Conservation (phyloP, 495 filamentous ascomycete species). For the Hypomontagnella monticulosa region DNA sequence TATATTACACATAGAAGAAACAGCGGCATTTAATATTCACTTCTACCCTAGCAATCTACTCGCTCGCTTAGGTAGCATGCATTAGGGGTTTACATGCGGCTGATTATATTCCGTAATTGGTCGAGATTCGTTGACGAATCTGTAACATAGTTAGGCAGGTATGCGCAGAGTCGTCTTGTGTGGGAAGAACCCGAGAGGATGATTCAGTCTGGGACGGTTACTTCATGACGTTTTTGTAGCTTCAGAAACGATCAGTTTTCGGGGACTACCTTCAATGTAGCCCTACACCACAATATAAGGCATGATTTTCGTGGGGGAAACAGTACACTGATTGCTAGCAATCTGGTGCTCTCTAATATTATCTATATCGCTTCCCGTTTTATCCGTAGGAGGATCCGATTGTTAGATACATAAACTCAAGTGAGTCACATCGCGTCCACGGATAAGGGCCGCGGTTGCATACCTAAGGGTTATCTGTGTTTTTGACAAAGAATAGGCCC, state of each 20-base stretch:
- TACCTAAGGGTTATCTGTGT: constrained; percentile 5
- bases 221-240: constrained; percentile 1
- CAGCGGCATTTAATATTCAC: not conserved
- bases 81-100: constrained; percentile 18
- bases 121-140: not conserved
- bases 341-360: not conserved
- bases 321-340: constrained; percentile 2
- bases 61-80: constrained; percentile 15
- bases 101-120: not conserved
- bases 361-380: not conserved
- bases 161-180: no score
- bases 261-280: not conserved
- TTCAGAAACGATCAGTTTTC: not conserved
- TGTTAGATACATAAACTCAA: not conserved
- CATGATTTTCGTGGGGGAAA: not conserved
- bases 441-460: constrained; percentile 23
- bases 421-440: constrained; percentile 4
- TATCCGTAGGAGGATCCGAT: not conserved
- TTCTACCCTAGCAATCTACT: not conserved
- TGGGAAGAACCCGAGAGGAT: not conserved
- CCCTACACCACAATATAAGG: not conserved
- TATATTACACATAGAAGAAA: not conserved
- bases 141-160: not conserved
- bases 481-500: not conserved
- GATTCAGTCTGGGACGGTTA: not conserved